phyloP scores from a whole-genome alignment of 116 monocot species.

The Posidonia oceanica region DNA sequence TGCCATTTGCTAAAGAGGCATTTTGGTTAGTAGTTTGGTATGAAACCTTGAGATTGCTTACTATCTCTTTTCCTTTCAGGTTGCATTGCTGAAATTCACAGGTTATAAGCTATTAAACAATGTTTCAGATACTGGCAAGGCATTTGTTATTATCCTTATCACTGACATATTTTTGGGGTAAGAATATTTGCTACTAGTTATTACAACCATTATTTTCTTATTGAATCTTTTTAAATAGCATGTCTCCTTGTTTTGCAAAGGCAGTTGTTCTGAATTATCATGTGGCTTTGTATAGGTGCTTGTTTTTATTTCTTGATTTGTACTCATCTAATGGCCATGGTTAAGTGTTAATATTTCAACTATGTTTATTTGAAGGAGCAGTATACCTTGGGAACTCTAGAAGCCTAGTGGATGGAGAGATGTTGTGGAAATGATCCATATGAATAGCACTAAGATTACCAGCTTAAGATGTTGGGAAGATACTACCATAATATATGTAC shows the following conservation, averaged over 20 bases:
- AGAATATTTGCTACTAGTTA: conserved; percentile 11
- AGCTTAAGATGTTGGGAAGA: too few relatives aligned
- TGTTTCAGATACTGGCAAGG: conserved; percentile 85
- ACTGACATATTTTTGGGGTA: conserved; percentile 97
- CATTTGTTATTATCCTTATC: conserved; percentile 84
- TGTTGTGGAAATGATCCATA: too few relatives aligned
- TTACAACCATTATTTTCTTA: not conserved
- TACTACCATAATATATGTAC: too few relatives aligned
- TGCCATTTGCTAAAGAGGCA: not conserved
- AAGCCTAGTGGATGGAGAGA: too few relatives aligned
- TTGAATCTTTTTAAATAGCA: too few relatives aligned
- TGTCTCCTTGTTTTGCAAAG: not conserved
- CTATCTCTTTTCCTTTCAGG: conserved; percentile 27
- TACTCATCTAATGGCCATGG: too few relatives aligned
- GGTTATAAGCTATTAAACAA: conserved; percentile 93
- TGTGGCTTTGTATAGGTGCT: too few relatives aligned
- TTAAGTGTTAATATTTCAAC: too few relatives aligned
- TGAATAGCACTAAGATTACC: too few relatives aligned
- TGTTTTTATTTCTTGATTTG: too few relatives aligned
- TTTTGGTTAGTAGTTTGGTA: not conserved
- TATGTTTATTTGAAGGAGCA: too few relatives aligned
- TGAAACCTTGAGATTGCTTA: not conserved
- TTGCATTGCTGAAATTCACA: conserved; percentile 93
- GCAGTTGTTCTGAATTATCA: not conserved
- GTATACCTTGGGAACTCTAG: too few relatives aligned